phyloP scores from a whole-genome alignment of 148 eudicot genomes.

The Arctostaphylos glauca region DNA sequence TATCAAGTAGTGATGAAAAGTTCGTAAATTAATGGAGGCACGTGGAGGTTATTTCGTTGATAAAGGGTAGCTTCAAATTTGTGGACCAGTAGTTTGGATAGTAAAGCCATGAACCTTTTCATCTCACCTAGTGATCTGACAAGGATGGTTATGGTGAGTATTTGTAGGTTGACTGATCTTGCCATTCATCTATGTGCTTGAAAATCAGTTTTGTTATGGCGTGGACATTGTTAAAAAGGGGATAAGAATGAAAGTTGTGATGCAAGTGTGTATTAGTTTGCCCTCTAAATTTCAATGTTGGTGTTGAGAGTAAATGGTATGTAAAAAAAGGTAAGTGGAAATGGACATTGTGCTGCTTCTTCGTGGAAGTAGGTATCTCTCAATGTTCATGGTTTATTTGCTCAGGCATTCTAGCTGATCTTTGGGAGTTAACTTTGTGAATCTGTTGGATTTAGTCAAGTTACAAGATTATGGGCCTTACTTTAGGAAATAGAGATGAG shows the following conservation, averaged over 20 bases:
- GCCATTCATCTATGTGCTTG: background rate
- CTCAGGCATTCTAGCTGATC: background rate
- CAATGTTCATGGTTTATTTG: background rate
- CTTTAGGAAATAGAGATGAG: too few species aligned
- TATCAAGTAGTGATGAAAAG: too few species aligned
- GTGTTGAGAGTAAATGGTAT: too few species aligned
- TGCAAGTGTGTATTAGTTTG: background rate
- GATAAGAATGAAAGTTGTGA: background rate
- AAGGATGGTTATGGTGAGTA: background rate
- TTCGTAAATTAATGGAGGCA: too few species aligned
- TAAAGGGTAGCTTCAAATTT: background rate
- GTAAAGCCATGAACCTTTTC: background rate
- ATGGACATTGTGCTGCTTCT: background rate
- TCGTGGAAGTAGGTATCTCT: background rate
- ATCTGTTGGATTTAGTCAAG: background rate
- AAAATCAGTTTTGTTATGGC: background rate
- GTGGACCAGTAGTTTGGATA: background rate
- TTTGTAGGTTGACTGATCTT: background rate
- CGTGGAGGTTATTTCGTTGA: background rate
- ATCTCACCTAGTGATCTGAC: background rate
- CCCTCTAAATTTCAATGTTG: too few species aligned
- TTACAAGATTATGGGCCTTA: background rate
- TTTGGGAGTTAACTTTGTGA: background rate
- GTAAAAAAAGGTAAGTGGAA: too few species aligned
- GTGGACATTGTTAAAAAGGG: background rate